A percentile compares a stretch with the other conserved stretches of the same genome.
Evolutionary conservation across 352 stramenopile species (phyloP).

Genomic region (Peronospora tabacina): DNA sequence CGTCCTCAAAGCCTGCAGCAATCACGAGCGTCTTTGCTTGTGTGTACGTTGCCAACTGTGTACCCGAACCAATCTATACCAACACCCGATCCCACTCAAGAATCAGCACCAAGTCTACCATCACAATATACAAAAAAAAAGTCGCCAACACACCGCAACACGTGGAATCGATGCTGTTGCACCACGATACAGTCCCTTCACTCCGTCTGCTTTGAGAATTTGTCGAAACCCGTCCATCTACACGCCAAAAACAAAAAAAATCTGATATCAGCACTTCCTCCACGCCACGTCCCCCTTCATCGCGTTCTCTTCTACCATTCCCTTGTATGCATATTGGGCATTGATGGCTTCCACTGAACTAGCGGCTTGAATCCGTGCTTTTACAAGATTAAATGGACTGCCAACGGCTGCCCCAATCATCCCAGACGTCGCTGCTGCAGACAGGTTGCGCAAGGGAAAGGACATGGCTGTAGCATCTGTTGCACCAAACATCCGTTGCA

Average conservation of each 20-base stretch:
- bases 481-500: constrained; percentile 72
- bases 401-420: constrained; percentile 70
- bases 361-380: constrained; percentile 75
- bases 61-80: constrained; percentile 68
- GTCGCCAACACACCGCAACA: constrained; percentile 46
- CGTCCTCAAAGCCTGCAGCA: constrained; percentile 64
- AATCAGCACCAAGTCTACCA: background rate
- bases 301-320: constrained; percentile 45
- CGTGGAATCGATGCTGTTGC: constrained; percentile 66
- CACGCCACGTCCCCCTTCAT: background rate
- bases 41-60: constrained; percentile 80
- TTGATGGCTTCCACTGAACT: constrained; percentile 71
- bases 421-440: constrained; percentile 61
- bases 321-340: constrained; percentile 73
- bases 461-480: constrained; percentile 69
- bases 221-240: constrained; percentile 77
- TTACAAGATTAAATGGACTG: constrained; percentile 82
- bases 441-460: constrained; percentile 70
- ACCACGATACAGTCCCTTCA: constrained; percentile 64
- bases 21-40: constrained; percentile 79
- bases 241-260: background rate
- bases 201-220: constrained; percentile 62
- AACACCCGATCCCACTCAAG: constrained; percentile 1
- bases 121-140: background rate
- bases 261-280: constrained; percentile 1